These are phyloP conservation scores for Xylariaceae sp. DNA, from an alignment of 2,329 filamentous ascomycete genomes.

Conservation along the genomic window DNA sequence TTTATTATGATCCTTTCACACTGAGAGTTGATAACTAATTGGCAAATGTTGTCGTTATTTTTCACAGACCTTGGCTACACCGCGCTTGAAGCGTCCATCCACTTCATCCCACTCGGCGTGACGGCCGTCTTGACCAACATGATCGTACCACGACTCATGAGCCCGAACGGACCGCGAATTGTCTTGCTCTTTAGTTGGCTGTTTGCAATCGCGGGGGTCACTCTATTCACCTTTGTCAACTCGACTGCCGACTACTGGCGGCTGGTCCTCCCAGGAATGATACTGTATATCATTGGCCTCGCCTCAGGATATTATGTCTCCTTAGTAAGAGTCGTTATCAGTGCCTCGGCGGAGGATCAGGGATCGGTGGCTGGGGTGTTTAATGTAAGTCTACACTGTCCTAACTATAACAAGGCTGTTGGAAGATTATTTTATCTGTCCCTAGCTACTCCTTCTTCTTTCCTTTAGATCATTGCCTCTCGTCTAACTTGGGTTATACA, in stretches of 20 bases:
- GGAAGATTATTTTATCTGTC: no score
- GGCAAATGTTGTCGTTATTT: not conserved
- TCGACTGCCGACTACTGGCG: constrained; percentile 3
- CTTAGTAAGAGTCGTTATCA: not conserved
- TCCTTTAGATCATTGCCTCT: not conserved
- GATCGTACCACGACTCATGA: constrained; percentile 4
- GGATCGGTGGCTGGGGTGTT: not conserved
- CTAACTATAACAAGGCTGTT: no score
- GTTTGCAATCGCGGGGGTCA: constrained; percentile 2
- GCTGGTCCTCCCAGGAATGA: not conserved
- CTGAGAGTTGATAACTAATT: no score
- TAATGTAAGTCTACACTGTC: not conserved
- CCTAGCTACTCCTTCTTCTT: no score
- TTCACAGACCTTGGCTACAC: not conserved
- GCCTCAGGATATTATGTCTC: constrained; percentile 2
- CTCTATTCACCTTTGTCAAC: not conserved
- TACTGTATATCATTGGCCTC: constrained; percentile 2
- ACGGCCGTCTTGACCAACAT: not conserved
- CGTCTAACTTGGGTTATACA: not conserved
- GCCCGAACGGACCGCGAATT: not conserved
- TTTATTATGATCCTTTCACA: no score
- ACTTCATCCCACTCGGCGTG: not conserved
- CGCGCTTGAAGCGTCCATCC: not conserved
- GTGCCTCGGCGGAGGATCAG: not conserved
- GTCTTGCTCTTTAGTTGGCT: constrained; percentile 2